These are phyloP conservation scores for Adansonia gregorii DNA, from an alignment of 441 rosid species.

Conservation along the genomic window DNA sequence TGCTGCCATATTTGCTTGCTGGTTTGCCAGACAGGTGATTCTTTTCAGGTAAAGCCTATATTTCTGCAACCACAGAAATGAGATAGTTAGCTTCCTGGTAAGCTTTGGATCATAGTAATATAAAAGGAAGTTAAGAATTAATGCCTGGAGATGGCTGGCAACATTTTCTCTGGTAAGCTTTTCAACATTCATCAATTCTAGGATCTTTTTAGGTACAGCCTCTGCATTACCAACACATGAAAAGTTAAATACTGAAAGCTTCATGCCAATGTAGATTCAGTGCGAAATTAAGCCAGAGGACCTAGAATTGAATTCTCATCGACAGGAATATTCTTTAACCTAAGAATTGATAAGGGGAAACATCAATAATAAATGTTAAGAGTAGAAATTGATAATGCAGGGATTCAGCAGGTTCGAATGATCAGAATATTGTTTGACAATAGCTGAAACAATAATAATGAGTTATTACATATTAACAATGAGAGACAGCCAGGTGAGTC, in stretches of 20 bases:
- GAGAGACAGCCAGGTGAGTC: background rate
- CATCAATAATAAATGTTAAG: background rate
- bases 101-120: background rate
- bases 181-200: constrained; percentile 18
- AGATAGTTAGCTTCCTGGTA: constrained; percentile 24
- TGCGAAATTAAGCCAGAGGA: background rate
- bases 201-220: constrained; percentile 22
- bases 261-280: background rate
- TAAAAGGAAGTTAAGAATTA: constrained; percentile 21
- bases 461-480: background rate
- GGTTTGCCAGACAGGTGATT: constrained; percentile 48
- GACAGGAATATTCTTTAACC: background rate
- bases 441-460: background rate
- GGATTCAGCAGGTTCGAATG: background rate
- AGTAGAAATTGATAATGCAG: background rate
- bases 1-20: constrained; percentile 55
- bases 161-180: constrained; percentile 20
- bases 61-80: constrained; percentile 58
- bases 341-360: background rate
- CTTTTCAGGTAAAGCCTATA: constrained; percentile 87
- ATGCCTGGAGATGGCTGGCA: constrained; percentile 70
- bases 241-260: constrained; percentile 5
- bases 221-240: constrained; percentile 9
- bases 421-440: background rate
- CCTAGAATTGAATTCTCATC: background rate